Evolutionary conservation across 1,284 basidiomycete genomes (phyloP).

Genomic region (Leccinum subrobustum): DNA sequence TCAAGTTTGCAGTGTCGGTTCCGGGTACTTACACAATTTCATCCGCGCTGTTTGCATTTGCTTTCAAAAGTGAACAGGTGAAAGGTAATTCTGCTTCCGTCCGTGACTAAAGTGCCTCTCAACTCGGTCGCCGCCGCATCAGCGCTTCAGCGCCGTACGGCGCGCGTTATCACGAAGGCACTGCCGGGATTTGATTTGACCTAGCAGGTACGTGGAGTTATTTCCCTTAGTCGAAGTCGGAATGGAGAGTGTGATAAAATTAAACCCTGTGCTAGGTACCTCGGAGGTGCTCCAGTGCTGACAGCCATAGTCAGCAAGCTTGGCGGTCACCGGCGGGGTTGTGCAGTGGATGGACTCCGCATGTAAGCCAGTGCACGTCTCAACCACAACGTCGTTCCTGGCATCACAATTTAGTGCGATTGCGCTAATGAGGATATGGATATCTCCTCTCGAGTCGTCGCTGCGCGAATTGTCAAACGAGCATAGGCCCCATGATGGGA

Average conservation of each 20-base stretch:
- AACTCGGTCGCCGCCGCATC: neutral
- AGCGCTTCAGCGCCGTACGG: neutral
- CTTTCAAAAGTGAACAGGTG: neutral
- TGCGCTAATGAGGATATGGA: neutral
- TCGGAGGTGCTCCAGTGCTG: neutral
- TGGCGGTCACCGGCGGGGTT: neutral
- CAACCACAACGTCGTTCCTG: neutral
- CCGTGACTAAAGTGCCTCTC: neutral
- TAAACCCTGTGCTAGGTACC: neutral
- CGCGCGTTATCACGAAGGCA: neutral
- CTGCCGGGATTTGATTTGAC: neutral
- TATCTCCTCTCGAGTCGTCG: neutral
- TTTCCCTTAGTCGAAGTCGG: neutral
- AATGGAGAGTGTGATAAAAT: neutral
- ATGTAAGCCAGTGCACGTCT: conserved; percentile 8
- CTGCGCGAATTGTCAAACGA: neutral
- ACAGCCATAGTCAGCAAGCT: neutral
- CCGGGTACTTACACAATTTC: neutral
- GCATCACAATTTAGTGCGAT: neutral
- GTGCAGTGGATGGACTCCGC: neutral
- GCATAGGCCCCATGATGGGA: neutral
- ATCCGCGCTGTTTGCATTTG: conserved; percentile 16
- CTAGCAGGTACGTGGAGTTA: neutral
- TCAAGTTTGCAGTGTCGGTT: neutral
- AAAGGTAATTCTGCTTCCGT: neutral